Evolutionary conservation across 352 stramenopile genomes (phyloP), one percentile per base, ranked within the genome.

Genomic region (Pilasporangium apinafurcum): DNA sequence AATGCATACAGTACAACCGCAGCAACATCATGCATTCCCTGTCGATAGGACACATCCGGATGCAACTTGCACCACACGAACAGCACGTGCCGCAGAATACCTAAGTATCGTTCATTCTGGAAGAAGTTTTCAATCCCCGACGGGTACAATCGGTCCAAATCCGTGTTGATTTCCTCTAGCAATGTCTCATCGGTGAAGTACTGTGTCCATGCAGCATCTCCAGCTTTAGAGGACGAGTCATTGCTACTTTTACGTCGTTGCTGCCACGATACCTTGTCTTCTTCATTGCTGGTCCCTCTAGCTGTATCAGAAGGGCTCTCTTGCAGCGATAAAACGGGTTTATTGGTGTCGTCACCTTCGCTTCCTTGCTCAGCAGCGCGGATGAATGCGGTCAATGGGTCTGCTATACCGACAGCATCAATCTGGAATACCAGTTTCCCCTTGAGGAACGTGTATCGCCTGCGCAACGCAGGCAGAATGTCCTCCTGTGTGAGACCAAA

Each of bases 41-140:
- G 80, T 18, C 80, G 73, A 31, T 92, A 92, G n/a, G 76, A 79
- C 37, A 92, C 69, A 21, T 86, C 73, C 5, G 81, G 66, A 37
- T 92, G 73, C 37, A 87, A 43, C 30, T 81, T 82, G 53, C 78
- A 90, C 81, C 81, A 92, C 17, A 90, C 70, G 30, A 92, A 92
- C 4, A 92, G 63, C 24, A 90, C 76, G 48, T 86, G 68, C 10
- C 76, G 75, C 51, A 92, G 48, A 21, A 78, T 68, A 27, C 48
- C 72, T 21, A 88, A 40, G 37, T 78, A 86, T 37, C 53, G 8
- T 10, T 80, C 63, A 35, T 87, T 84, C 40, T 89, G 77, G 49
- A 92, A 92, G 35, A 86, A 85, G 8, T 24, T 61, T 46, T 92
- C 80, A 18, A 86, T 84, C 24, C 80, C 80, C 1, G 65, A 59